Percentiles rank a stretch among this genome's conserved stretches.
These are phyloP conservation scores for Boletus vermiculosoides DNA, from an alignment of 768 basidiomycete species.

Conservation along the genomic window DNA sequence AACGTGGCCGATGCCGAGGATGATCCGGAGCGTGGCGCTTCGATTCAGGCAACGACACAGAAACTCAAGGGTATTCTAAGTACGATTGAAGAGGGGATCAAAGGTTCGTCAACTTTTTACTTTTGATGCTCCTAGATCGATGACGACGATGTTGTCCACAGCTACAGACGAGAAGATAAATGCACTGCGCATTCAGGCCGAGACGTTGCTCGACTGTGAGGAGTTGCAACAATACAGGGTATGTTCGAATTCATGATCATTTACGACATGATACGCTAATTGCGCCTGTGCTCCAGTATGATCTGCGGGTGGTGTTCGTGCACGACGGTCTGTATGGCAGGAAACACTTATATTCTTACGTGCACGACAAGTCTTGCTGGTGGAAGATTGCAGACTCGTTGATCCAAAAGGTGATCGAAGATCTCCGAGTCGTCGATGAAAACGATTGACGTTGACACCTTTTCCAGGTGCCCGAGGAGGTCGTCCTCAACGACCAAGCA, in stretches of 20 bases:
- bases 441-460: neutral
- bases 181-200: too few species aligned
- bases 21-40: constrained; percentile 45
- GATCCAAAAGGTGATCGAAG: constrained; percentile 55
- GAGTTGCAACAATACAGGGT: constrained; percentile 65
- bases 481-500: constrained; percentile 62
- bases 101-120: constrained; percentile 39
- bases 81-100: constrained; percentile 51
- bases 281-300: constrained; percentile 53
- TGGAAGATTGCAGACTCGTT: constrained; percentile 77
- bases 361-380: constrained; percentile 62
- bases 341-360: constrained; percentile 76
- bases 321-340: constrained; percentile 78
- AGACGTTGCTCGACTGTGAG: constrained; percentile 15
- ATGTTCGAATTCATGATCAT: constrained; percentile 17
- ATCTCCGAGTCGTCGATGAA: neutral
- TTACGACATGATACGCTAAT: neutral
- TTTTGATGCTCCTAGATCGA: neutral
- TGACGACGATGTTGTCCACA: neutral
- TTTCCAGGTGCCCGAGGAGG: constrained; percentile 64
- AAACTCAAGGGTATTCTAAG: constrained; percentile 55
- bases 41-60: constrained; percentile 42
- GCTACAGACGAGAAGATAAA: too few species aligned
- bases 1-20: constrained; percentile 52
- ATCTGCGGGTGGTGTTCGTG: constrained; percentile 73